Base-by-base conservation (phyloP, 345 rosid genomes). In the Murraya koenigii region DNA sequence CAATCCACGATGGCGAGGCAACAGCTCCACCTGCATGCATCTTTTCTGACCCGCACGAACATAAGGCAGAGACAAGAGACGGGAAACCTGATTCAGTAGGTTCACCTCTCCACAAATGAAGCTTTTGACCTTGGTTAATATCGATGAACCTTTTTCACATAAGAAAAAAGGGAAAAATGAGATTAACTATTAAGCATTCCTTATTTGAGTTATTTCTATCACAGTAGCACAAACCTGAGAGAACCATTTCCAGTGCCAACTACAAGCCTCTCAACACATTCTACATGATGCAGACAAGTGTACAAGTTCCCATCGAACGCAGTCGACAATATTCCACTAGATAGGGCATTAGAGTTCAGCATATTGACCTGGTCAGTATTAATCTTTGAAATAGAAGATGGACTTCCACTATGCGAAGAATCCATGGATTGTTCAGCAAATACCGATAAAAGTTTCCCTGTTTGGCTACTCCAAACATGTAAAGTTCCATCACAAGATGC, bases 401-500 rank as follows among this genome's bases (percentile, higher is more conserved):
- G 77, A 66, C 86, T 86, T 20, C 80, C 82, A 81, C 84, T 82
- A 83, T 89, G 89, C 20, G 72, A 58, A 41, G 91, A 82, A 85
- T 93, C 92, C 70, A 81, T 63, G 19, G 88, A 84, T 76, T 90
- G 87, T 84, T 94, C 98, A 11, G 93, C 76, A 84, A 90, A 88
- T 83, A 94, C 78, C 2, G 93, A 88, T 54, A 91, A 81, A 30
- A 84, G 86, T 86, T 94, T 90, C 79, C 97, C 97, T 6, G 95
- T 90, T 76, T 88, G 90, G 87, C 92, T 86, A 80, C 87, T 88
- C 98, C 97, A 94, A 62, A 94, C 90, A 90, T 94, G 98, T 83
- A 94, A 76, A 32, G 93, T 94, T 82, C 98, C 98, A 80, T 94
- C 98, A 82, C 97, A 94, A 80, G 98, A 94, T 80, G 98, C 97